Evolutionary conservation across 2,329 filamentous ascomycete genomes (phyloP).

Genomic region (Aspergillus sp.): DNA sequence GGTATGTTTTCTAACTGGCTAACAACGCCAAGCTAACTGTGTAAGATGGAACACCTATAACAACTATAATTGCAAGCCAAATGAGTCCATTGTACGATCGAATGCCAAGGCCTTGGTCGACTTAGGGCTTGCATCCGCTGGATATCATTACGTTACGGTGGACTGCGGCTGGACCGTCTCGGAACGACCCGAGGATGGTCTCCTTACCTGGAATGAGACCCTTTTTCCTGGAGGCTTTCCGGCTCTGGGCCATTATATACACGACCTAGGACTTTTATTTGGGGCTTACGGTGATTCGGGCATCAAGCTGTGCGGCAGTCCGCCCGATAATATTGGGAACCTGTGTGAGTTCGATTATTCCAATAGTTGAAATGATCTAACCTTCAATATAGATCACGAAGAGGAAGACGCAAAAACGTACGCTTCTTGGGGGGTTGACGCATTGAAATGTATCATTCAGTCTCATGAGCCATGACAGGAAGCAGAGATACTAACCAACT

Average conservation of each 20-base stretch:
- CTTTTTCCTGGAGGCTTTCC: constrained; percentile 45
- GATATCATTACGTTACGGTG: constrained; percentile 57
- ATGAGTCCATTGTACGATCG: constrained; percentile 49
- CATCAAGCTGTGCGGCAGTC: constrained; percentile 39
- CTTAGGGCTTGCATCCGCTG: constrained; percentile 51
- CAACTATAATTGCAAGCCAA: constrained; percentile 52
- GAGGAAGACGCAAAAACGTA: constrained; percentile 42
- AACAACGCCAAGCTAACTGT: not conserved
- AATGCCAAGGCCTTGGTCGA: constrained; percentile 57
- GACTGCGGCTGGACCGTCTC: constrained; percentile 59
- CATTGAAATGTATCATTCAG: constrained; percentile 49
- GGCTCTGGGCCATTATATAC: constrained; percentile 41
- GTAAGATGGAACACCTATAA: constrained; percentile 61
- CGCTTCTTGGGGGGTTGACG: constrained; percentile 39
- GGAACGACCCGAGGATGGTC: constrained; percentile 37
- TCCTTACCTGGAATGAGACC: constrained; percentile 42
- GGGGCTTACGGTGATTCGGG: constrained; percentile 49
- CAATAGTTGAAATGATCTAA: too few species aligned
- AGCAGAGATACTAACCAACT: not conserved
- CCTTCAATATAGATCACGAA: constrained; percentile 38
- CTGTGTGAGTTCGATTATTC: constrained; percentile 28
- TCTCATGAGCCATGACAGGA: too few species aligned
- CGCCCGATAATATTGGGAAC: constrained; percentile 35
- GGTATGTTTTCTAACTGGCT: constrained; percentile 14
- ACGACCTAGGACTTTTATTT: constrained; percentile 41